Evolutionary conservation across 2,329 filamentous ascomycete genomes (phyloP).

Genomic region (Arthroderma sp.): DNA sequence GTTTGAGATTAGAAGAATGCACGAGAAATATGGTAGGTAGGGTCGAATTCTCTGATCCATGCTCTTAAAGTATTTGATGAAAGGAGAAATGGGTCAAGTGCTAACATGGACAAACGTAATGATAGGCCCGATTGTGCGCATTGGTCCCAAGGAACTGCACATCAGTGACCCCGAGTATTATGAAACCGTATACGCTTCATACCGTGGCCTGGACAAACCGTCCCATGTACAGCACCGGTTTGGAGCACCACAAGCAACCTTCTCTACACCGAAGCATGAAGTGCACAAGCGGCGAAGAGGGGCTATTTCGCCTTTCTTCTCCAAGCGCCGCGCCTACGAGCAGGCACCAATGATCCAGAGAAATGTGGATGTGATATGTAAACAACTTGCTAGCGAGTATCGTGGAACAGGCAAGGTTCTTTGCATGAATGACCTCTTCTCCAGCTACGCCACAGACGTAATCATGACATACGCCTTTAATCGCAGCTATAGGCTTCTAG

Average conservation of each 20-base stretch:
- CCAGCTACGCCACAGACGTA: slow-evolving; percentile 1
- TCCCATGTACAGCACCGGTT: slow-evolving; percentile 16
- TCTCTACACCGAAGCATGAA: slow-evolving; percentile 16
- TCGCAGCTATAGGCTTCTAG: slow-evolving; percentile 12
- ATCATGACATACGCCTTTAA: slow-evolving; percentile 13
- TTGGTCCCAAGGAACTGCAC: slow-evolving; percentile 10
- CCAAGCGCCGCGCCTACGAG: slow-evolving; percentile 10
- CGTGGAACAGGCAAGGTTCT: slow-evolving; percentile 4
- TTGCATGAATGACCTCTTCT: neutral
- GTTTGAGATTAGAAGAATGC: slow-evolving; percentile 10
- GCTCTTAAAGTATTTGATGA: neutral
- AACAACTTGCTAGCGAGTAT: slow-evolving; percentile 11
- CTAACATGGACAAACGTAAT: too few species aligned
- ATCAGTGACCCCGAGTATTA: slow-evolving; percentile 12
- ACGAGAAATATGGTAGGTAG: slow-evolving; percentile 12
- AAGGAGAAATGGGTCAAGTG: too few species aligned
- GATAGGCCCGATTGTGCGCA: slow-evolving; percentile 10
- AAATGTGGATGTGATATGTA: slow-evolving; percentile 14
- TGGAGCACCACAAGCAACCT: slow-evolving; percentile 18
- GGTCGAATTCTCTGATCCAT: neutral
- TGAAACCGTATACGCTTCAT: slow-evolving; percentile 14
- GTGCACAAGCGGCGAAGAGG: slow-evolving; percentile 16
- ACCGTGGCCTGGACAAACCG: slow-evolving; percentile 14
- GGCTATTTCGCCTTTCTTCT: slow-evolving; percentile 19
- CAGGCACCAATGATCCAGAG: slow-evolving; percentile 12